phyloP scores from a whole-genome alignment of 306 rosid genomes.

The Ammopiptanthus mongolicus region DNA sequence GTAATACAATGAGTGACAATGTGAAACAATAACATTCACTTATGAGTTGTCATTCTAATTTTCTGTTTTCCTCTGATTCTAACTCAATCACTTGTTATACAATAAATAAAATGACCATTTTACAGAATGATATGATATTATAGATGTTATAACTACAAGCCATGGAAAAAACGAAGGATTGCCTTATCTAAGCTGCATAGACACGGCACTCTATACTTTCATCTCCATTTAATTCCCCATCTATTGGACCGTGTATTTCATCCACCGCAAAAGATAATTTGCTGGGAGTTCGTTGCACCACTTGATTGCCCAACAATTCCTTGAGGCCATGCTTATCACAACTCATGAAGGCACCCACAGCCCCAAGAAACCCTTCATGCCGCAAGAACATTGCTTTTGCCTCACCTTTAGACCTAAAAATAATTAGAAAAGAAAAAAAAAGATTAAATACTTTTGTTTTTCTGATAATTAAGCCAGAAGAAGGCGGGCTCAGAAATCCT shows the following conservation, averaged over 20 bases:
- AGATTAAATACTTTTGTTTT: not conserved
- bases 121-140: conserved; percentile 11
- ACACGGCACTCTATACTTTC: conserved; percentile 76
- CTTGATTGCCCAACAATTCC: conserved; percentile 44
- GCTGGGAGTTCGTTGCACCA: conserved; percentile 33
- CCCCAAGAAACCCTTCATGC: conserved; percentile 98
- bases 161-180: conserved; percentile 23
- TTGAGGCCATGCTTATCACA: conserved; percentile 62
- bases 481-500: not conserved
- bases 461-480: not conserved
- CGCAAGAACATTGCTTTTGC: conserved; percentile 89
- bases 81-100: conserved; percentile 3
- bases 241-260: conserved; percentile 28
- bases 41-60: conserved; percentile 2
- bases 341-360: conserved; percentile 78
- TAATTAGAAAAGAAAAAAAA: not conserved
- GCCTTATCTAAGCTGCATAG: conserved; percentile 46
- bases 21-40: not conserved
- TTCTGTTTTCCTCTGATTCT: not conserved
- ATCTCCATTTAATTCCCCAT: conserved; percentile 51
- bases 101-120: not conserved
- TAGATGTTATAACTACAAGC: conserved; percentile 20
- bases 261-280: conserved; percentile 35
- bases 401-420: conserved; percentile 91
- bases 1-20: conserved; percentile 1